These are phyloP conservation scores for Lophiostoma macrostomum DNA, from an alignment of 495 filamentous ascomycete genomes.

Conservation along the genomic window DNA sequence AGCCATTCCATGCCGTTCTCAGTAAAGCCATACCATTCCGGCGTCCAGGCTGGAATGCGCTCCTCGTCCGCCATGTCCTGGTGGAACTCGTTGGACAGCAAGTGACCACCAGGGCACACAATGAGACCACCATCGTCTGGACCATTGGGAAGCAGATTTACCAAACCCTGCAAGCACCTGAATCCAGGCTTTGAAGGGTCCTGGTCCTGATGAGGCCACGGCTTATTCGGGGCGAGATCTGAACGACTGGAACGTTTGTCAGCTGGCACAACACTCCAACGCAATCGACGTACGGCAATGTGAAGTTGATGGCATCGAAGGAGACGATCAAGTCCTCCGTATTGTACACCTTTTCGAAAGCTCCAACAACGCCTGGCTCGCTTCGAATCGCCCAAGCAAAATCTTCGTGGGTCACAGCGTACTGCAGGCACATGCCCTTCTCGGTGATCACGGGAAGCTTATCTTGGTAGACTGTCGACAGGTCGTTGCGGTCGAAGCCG, in stretches of 20 bases:
- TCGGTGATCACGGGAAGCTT: conserved; percentile 8
- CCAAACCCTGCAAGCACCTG: conserved; percentile 3
- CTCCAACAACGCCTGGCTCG: conserved; percentile 43
- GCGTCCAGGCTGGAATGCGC: conserved; percentile 7
- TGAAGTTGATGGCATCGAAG: conserved; percentile 42
- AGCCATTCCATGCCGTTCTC: conserved; percentile 9
- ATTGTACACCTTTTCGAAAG: conserved; percentile 41
- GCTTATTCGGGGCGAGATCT: conserved; percentile 4
- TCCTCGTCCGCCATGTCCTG: conserved; percentile 7
- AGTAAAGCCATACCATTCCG: conserved; percentile 7
- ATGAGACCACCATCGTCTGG: conserved; percentile 10
- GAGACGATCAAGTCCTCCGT: conserved; percentile 40
- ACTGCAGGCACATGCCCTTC: conserved; percentile 19
- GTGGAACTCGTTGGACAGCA: conserved; percentile 8
- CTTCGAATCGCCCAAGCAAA: conserved; percentile 48
- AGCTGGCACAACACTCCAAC: not conserved
- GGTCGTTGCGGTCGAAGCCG: conserved; percentile 6
- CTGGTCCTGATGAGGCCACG: conserved; percentile 8
- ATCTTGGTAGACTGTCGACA: not conserved
- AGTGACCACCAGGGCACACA: conserved; percentile 4
- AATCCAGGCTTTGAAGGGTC: conserved; percentile 4
- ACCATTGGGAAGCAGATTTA: conserved; percentile 6
- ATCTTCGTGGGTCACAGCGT: conserved; percentile 43
- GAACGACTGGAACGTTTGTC: not conserved
- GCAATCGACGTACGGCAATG: conserved; percentile 31